Evolutionary conservation across 176 grass and related monocot species (phyloP), one percentile per base, ranked within the genome.

Genomic region (Miscanthus lutarioriparius): DNA sequence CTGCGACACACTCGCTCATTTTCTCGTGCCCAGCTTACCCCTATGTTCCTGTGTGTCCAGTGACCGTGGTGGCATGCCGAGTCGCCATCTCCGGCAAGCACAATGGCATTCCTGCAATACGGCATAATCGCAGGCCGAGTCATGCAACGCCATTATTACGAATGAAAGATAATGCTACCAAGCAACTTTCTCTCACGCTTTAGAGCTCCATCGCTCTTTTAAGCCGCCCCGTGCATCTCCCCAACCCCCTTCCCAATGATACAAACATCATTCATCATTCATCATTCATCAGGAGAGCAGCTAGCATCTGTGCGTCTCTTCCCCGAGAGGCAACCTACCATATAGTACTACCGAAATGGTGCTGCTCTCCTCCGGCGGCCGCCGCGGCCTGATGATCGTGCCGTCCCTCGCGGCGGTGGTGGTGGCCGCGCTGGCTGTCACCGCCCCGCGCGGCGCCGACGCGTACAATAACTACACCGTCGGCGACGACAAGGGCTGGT

Each of bases 391-490:
- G 41, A 5, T 75, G 37, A 12, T 35, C 28, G 25, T 74, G 61
- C 62, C 48, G 5, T 79, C 39, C 19, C 44, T 89, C 20, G 62
- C 72, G 67, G 53, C 41, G 1, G 79, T 39, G 44, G 38, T 33
- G 33, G 85, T 58, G 51, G 81, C 74, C n/a, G 33, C 66, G 6
- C 41, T 80, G 39, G 38, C 59, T 37, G 20, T 49, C 71, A 22
- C 72, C 3, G 40, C 2, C 39, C 47, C 2, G 32, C 45, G 20
- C 22, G 25, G 64, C 40, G 68, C 78, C 66, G 20, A 84, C 1
- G 96, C 89, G 1, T 96, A 94, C 83, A 91, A 84, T 54, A 99
- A 99, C 80, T 95, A 92, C 89, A 96, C 96, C n/a, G 96, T 99
- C n/a, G 96, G 96, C 66, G 91, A 89, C 82, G 80, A 84, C 66